Percentiles rank a stretch among this genome's conserved stretches.
phyloP scores from a whole-genome alignment of 1,139 yeast species.

The Zygoascus sp. region DNA sequence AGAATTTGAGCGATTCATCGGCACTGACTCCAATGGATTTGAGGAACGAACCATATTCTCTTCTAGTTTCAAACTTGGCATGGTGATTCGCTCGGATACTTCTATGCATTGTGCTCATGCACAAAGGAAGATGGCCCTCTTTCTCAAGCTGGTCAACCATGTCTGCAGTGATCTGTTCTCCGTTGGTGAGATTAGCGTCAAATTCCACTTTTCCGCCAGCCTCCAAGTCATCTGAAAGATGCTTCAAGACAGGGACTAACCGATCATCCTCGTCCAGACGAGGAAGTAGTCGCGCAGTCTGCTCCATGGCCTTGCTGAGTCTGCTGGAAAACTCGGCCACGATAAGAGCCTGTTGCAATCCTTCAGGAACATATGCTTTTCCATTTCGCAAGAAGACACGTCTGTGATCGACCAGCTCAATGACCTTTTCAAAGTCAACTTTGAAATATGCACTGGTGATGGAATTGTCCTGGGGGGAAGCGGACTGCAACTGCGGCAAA shows the following conservation, averaged over 20 bases:
- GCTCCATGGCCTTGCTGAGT: constrained; percentile 50
- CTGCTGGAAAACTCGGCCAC: constrained; percentile 59
- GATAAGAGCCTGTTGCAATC: constrained; percentile 67
- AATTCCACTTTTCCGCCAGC: constrained; percentile 21
- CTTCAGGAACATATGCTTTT: constrained; percentile 77
- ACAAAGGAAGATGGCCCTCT: constrained; percentile 71
- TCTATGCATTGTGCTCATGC: constrained; percentile 66
- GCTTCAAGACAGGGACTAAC: constrained; percentile 73
- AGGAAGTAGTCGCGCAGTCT: constrained; percentile 76
- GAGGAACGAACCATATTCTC: constrained; percentile 76
- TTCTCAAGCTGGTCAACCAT: constrained; percentile 55
- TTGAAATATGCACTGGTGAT: constrained; percentile 44
- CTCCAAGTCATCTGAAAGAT: constrained; percentile 52
- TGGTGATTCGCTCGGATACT: constrained; percentile 61
- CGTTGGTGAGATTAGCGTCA: constrained; percentile 41
- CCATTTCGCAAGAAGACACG: constrained; percentile 65
- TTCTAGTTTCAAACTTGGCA: constrained; percentile 77
- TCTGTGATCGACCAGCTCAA: constrained; percentile 67
- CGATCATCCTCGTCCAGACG: constrained; percentile 90
- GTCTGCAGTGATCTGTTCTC: constrained; percentile 57
- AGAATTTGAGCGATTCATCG: constrained; percentile 83
- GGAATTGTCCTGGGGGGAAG: constrained; percentile 29
- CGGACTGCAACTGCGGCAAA: constrained; percentile 46
- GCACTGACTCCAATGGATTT: constrained; percentile 85
- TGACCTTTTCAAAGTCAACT: constrained; percentile 81